A percentile compares a stretch with the other conserved stretches of the same genome.
These are phyloP conservation scores for Vicia faba DNA, from an alignment of 306 rosid species.

Conservation along the genomic window DNA sequence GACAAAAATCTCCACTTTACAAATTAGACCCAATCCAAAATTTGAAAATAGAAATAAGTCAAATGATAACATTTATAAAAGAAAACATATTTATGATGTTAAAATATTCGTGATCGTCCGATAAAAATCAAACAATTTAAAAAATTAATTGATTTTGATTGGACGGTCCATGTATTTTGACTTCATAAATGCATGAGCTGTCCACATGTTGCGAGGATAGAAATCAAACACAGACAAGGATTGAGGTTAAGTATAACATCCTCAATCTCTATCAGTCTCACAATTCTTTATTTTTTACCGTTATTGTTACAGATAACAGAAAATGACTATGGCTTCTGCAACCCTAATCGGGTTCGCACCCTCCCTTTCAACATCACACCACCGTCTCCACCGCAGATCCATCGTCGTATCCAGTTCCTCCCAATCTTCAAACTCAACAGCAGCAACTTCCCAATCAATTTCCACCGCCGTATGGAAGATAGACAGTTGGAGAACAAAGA, in stretches of 20 bases:
- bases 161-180: no score
- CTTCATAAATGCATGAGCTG: background rate
- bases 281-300: no score
- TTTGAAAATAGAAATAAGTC: no score
- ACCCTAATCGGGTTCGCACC: conserved; percentile 35
- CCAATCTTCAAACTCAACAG: conserved; percentile 22
- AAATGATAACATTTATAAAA: no score
- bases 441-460: background rate
- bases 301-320: no score
- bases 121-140: no score
- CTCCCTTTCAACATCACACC: background rate
- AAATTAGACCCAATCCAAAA: no score
- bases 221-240: background rate
- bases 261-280: no score
- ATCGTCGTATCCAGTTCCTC: conserved; percentile 6
- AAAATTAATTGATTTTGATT: no score
- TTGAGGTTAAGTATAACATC: background rate
- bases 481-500: conserved; percentile 45
- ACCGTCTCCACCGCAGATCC: conserved; percentile 19
- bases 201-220: background rate
- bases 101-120: background rate
- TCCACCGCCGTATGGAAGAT: conserved; percentile 27
- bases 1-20: no score
- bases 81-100: no score
- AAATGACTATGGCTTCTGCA: conserved; percentile 38